Evolutionary conservation across 2,329 filamentous ascomycete genomes (phyloP), one percentile per base, ranked within the genome.

Genomic region (Talaromyces marneffei): DNA sequence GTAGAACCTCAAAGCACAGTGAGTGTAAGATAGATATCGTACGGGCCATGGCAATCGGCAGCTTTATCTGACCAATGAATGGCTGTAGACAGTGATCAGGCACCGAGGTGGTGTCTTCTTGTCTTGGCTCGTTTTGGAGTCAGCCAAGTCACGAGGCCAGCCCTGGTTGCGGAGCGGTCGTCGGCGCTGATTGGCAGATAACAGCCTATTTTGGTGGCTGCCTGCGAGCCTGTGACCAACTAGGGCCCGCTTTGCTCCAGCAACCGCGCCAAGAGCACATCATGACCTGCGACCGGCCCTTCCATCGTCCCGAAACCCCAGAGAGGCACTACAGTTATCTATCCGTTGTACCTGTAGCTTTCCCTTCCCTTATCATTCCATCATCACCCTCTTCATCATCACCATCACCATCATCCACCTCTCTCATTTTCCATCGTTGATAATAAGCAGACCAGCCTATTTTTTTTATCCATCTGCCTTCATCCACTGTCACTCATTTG

Each of bases 301-400:
- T 68, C 69, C 65, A 65, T 66, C 65, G 66, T 70, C 68, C 69
- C 66, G 65, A 67, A 53, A 31, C 48, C 48, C 48, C 48, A 53
- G 48, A 54, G 27, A 54, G 50, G 69, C 14, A 7, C 48, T 23
- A 14, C 27, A 29, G 4, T 10, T 54, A 25, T 9, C 18, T 54
- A 40, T 29, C 52, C 10, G 16, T 27, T 20, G 31, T 33, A 39
- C 52, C 35, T 6, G 40, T 44, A 44, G 14, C 20, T 54, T 39
- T 54, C 31, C 18, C 35, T 35, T 68, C 66, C 59, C 62, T 64
- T 64, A 46, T 64, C 62, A 52, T 65, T 61, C 25, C 57, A 29
- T 50, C 20, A 6, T 37, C 40, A 23, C 18, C 56, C 18, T 37
- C 44, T 6, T 23, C 67, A 61, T 65, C 65, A 68, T 65, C 64